Conservation (phyloP, 306 rosid species). For the Ormosia emarginata region DNA sequence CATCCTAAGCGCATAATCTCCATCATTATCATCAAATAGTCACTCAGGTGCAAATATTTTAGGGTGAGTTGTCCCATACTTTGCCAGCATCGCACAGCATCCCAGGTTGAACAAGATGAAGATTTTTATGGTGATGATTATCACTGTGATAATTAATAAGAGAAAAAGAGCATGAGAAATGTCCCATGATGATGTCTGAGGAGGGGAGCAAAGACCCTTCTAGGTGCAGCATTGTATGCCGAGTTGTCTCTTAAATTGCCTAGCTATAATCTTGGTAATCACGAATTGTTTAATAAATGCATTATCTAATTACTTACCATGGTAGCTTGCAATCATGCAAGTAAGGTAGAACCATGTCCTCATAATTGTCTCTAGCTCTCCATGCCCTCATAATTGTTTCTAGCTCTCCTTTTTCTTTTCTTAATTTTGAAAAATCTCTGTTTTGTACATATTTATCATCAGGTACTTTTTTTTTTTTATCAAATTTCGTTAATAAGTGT, state of each 20-base stretch:
- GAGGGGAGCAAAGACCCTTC: constrained; percentile 52
- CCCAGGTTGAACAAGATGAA: constrained; percentile 49
- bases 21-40: constrained; percentile 8
- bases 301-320: constrained; percentile 8
- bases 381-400: constrained; percentile 17
- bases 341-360: constrained; percentile 14
- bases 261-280: constrained; percentile 15
- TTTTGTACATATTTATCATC: not conserved
- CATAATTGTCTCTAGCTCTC: constrained; percentile 1
- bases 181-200: constrained; percentile 54
- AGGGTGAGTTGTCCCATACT: constrained; percentile 50
- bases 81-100: constrained; percentile 51
- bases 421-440: not conserved
- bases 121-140: constrained; percentile 44
- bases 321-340: constrained; percentile 31
- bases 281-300: constrained; percentile 14
- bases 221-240: constrained; percentile 53
- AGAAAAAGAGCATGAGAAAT: constrained; percentile 42
- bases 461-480: no score
- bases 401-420: not conserved
- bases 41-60: constrained; percentile 36
- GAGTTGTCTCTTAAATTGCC: constrained; percentile 34
- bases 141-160: constrained; percentile 25
- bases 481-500: no score
- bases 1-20: not conserved